Evolutionary conservation across 225 moss, liverwort and hornwort species (phyloP), one percentile per base, ranked within the genome.

Genomic region (Bryoerythrophyllum caledonicum): DNA sequence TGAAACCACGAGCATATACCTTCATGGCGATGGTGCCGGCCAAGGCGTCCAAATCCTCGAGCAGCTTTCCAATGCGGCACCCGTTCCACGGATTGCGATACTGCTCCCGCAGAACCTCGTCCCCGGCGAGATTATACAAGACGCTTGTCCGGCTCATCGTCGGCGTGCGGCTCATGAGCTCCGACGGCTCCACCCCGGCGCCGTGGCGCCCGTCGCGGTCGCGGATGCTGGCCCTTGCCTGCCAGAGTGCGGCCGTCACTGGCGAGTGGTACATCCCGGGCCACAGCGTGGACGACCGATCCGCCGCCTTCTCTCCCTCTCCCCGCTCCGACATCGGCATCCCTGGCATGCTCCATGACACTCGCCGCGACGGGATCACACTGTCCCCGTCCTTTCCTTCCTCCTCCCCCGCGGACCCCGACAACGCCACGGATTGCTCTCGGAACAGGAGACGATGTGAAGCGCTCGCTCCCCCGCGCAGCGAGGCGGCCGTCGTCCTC

Each of bases 211-310:
- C 78, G n/a, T 80, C 88, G 32, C 91, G 82, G 79, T 93, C 88
- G 58, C 84, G 75, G 30, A 97, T 86, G 46, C 70, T 87, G 21
- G 94, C 88, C 59, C 96, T 84, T 56, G 96, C 96, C 57, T 92
- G 85, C 96, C 96, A 97, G 74, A 97, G 70, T 41, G 96, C 96
- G 3, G 91, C 92, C 14, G 96, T 97, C 67, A 97, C 94, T 0
- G 96, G 96, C 54, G 94, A 94, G 35, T 94, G 92, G 76, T 97
- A 90, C 91, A 92, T 97, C 27, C 96, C 96, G 7, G 94, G 96
- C 96, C 96, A 97, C 71, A 97, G 62, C 55, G 79, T 69, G 64
- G 83, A 71, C n/a, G 91, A 87, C 62, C 84, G 81, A 27, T 70
- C 70, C 16, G 1, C 23, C 63, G 17, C 48, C 48, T 19, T 17